Evolutionary conservation across 2,329 filamentous ascomycete genomes (phyloP), one percentile per base, ranked within the genome.

Genomic region (Plenodomus lindquistii): DNA sequence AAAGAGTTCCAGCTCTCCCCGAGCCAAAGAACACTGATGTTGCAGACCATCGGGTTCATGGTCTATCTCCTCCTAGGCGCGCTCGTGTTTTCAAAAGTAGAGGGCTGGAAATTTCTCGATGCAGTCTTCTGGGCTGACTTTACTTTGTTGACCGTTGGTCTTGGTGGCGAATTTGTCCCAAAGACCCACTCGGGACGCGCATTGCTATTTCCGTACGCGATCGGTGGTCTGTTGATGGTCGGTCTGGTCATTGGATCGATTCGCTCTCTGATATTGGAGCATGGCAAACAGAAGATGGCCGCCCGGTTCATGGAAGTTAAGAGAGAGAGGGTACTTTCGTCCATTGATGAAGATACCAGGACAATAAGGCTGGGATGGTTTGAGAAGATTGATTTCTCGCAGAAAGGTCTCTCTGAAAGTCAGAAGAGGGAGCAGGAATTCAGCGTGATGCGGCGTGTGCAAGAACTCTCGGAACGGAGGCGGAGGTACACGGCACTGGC

Each of bases 101-200:
- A 82, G 59, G 73, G 69, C 13, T 83, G 81, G 81, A 65, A 71
- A 27, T 82, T 75, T 51, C 66, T 83, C 1, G 79, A 83, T 54
- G 76, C 76, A 1, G 75, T 84, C 0, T 84, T 80, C 55, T 84
- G 78, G 74, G 78, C 80, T 2, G 77, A 83, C 53, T 80, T 81
- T 38, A 83, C 81, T 0, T 63, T 82, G 1, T 72, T 84, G 2
- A 83, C 81, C 0, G 74, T 84, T 5, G 81, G 81, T 3, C 70
- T 83, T 13, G 81, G 81, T 11, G 75, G 76, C 11, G 73, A 79
- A 46, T 79, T 75, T 50, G 70, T 74, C 2, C 81, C 81, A 1
- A 65, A 60, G 16, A 82, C 79, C 0, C 75, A 79, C 48, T 60
- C 77, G 2, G 80, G 79, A 2, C 72, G 80, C 29, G 73, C 75